phyloP scores from a whole-genome alignment of 2,329 filamentous ascomycete species.

The Trichoderma guizhouense region DNA sequence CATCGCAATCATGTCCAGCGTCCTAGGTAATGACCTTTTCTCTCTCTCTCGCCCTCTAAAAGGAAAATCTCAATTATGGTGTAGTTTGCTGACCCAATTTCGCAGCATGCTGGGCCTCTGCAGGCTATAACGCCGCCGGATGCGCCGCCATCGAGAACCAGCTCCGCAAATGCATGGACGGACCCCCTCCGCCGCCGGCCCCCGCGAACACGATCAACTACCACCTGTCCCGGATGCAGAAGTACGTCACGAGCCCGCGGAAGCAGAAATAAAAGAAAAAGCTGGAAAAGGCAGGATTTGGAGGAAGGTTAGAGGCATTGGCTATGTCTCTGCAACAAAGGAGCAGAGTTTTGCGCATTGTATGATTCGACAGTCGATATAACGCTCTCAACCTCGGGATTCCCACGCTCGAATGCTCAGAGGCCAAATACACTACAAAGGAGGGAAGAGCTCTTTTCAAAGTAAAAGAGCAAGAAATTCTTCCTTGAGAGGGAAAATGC shows the following conservation, averaged over 20 bases:
- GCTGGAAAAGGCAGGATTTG: background rate
- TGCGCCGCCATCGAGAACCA: conserved; percentile 59
- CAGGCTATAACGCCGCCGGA: conserved; percentile 62
- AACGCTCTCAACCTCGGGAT: background rate
- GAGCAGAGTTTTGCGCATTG: background rate
- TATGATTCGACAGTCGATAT: background rate
- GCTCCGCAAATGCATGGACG: conserved; percentile 75
- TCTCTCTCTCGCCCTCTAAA: background rate
- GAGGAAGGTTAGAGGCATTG: background rate
- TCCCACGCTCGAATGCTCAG: background rate
- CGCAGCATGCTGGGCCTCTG: conserved; percentile 79
- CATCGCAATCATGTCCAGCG: conserved; percentile 54
- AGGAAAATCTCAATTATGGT: background rate
- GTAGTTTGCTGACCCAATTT: background rate
- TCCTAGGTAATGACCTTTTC: conserved; percentile 45
- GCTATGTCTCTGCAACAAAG: background rate
- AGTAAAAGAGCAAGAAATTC: background rate
- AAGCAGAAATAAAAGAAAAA: conserved; percentile 33
- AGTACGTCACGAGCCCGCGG: conserved; percentile 54
- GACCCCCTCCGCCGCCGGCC: conserved; percentile 50
- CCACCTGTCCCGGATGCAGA: conserved; percentile 77
- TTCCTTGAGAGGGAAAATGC: background rate
- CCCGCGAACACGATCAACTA: conserved; percentile 83
- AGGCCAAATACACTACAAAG: background rate
- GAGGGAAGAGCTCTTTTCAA: accelerated